These are phyloP conservation scores for Abrus pulchellus DNA, from an alignment of 306 rosid genomes.

Conservation along the genomic window DNA sequence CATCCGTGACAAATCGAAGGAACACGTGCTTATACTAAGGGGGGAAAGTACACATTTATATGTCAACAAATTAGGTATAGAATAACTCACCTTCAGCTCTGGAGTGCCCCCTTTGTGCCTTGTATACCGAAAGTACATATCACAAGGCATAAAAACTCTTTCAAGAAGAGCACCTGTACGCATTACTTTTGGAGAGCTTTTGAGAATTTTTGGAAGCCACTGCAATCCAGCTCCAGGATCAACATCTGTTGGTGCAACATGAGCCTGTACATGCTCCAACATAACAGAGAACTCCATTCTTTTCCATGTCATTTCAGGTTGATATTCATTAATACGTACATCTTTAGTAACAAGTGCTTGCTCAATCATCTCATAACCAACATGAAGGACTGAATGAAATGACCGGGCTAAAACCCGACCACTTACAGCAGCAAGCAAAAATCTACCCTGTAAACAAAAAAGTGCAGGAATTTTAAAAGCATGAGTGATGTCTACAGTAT, in stretches of 20 bases:
- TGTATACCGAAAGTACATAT: constrained; percentile 95
- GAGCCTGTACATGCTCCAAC: constrained; percentile 99
- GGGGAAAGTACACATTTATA: background rate
- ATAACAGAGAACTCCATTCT: constrained; percentile 90
- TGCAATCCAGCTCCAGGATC: constrained; percentile 99
- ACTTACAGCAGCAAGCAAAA: constrained; percentile 98
- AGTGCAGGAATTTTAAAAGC: constrained; percentile 38
- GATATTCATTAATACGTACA: constrained; percentile 70
- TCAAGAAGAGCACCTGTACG: constrained; percentile 99
- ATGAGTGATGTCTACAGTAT: constrained; percentile 33
- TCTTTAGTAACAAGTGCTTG: constrained; percentile 81
- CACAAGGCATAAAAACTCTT: constrained; percentile 99
- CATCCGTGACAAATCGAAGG: constrained; percentile 21
- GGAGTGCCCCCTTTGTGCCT: constrained; percentile 99
- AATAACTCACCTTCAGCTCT: constrained; percentile 73
- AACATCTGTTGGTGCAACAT: constrained; percentile 99
- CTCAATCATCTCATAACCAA: constrained; percentile 95
- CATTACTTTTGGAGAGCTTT: constrained; percentile 96
- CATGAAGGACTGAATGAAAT: constrained; percentile 91
- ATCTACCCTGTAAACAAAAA: constrained; percentile 81
- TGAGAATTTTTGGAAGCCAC: constrained; percentile 96
- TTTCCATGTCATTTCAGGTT: constrained; percentile 98
- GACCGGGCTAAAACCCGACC: constrained; percentile 97
- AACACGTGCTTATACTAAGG: constrained; percentile 18
- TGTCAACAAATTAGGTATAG: constrained; percentile 25